Conservation (phyloP, 345 rosid species). For the Eucalyptus curtisii region DNA sequence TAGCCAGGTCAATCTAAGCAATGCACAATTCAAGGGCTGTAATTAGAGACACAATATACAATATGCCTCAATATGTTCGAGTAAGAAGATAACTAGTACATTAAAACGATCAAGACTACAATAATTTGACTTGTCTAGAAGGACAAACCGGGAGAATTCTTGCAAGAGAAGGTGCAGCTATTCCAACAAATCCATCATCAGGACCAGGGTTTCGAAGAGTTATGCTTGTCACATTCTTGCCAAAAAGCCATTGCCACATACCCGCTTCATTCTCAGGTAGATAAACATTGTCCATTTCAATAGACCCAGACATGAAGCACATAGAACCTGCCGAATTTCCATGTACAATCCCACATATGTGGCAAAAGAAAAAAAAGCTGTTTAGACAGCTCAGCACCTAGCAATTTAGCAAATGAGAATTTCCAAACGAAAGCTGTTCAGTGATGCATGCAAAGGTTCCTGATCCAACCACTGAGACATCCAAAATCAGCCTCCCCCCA, state of each 20-base stretch:
- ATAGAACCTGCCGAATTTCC: conserved; percentile 48
- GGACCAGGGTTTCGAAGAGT: conserved; percentile 58
- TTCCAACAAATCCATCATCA: conserved; percentile 79
- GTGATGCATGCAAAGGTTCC: not conserved
- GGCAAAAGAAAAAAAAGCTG: not conserved
- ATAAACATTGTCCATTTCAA: conserved; percentile 82
- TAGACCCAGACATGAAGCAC: conserved; percentile 94
- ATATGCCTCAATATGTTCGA: not conserved
- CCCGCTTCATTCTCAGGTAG: conserved; percentile 90
- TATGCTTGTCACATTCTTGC: conserved; percentile 72
- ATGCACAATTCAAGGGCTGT: conserved; percentile 1
- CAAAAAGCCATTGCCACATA: conserved; percentile 91
- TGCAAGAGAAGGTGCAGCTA: conserved; percentile 91
- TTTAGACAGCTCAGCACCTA: not conserved
- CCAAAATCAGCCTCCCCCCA: not conserved
- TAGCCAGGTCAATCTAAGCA: conserved; percentile 74
- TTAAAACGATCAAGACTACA: not conserved
- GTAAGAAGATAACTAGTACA: not conserved
- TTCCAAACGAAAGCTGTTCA: not conserved
- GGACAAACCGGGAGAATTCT: conserved; percentile 92
- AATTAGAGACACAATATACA: not conserved
- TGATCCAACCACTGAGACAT: not conserved
- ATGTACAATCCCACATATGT: not conserved
- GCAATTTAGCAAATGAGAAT: not conserved
- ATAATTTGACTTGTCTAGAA: not conserved